A percentile compares a stretch with the other conserved stretches of the same genome.
Evolutionary conservation across 768 basidiomycete species (phyloP).

Genomic region (Leccinum imitatum): DNA sequence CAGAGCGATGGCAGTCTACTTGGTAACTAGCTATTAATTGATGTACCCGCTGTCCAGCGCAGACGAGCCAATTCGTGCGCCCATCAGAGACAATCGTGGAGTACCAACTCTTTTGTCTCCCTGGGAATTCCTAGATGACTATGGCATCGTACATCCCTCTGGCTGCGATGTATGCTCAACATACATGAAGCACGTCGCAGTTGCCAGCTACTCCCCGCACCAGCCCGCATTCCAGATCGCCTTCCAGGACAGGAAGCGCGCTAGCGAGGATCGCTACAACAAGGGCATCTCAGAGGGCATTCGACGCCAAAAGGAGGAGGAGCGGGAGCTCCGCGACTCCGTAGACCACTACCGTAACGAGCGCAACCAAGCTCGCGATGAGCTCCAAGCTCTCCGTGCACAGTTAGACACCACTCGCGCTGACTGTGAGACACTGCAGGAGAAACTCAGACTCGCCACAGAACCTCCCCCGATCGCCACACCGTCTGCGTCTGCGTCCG

Average conservation of each 20-base stretch:
- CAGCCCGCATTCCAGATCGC: constrained; percentile 42
- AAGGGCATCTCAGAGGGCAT: constrained; percentile 42
- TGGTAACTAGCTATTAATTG: not conserved
- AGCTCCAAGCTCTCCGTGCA: constrained; percentile 32
- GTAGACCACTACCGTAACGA: constrained; percentile 36
- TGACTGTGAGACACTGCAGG: constrained; percentile 33
- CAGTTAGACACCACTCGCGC: constrained; percentile 34
- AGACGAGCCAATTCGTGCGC: constrained; percentile 32
- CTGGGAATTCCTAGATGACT: constrained; percentile 42
- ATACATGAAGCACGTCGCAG: constrained; percentile 42
- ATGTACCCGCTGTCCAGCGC: constrained; percentile 35
- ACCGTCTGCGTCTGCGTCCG: constrained; percentile 3
- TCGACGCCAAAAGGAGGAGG: constrained; percentile 41
- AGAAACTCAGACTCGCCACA: constrained; percentile 19
- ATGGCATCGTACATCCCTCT: constrained; percentile 40
- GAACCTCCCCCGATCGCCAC: constrained; percentile 10
- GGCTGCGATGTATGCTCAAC: constrained; percentile 39
- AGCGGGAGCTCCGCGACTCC: constrained; percentile 34
- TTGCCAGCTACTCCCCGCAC: constrained; percentile 38
- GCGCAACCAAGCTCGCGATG: constrained; percentile 37
- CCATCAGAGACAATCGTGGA: constrained; percentile 32
- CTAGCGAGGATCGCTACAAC: constrained; percentile 39
- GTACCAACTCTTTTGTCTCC: constrained; percentile 35
- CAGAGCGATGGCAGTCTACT: constrained; percentile 8
- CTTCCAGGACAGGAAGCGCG: constrained; percentile 38